Evolutionary conservation across 148 eudicot species (phyloP).

Genomic region (Vaccinium darrowii): DNA sequence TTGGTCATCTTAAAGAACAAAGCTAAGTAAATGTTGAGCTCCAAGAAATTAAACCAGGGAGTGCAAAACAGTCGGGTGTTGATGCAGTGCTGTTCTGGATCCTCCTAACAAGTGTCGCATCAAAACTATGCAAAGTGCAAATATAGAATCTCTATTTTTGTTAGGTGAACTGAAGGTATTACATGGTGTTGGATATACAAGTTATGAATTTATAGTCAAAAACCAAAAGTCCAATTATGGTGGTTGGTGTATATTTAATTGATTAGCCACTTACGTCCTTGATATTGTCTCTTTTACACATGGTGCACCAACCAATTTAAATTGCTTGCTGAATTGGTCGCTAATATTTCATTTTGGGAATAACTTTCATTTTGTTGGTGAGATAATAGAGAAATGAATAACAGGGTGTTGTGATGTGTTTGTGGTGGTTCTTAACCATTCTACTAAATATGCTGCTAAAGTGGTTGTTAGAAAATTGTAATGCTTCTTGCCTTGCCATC

Average conservation of each 20-base stretch:
- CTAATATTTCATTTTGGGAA: background rate
- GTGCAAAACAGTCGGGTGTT: background rate
- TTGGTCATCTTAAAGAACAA: background rate
- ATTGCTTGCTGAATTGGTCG: background rate
- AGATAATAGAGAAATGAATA: background rate
- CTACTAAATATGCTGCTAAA: background rate
- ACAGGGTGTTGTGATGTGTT: background rate
- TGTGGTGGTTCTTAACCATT: background rate
- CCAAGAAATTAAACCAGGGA: background rate
- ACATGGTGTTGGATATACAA: background rate
- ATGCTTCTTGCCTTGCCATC: background rate
- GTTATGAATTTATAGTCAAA: background rate
- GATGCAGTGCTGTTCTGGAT: background rate
- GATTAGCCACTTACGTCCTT: background rate
- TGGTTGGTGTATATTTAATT: background rate
- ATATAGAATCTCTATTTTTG: background rate
- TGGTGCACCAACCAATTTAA: background rate
- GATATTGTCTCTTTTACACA: background rate
- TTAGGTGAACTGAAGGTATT: background rate
- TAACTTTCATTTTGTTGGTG: background rate
- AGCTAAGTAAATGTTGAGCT: background rate
- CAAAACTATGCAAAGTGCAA: background rate
- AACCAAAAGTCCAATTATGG: background rate
- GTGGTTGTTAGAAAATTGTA: background rate
- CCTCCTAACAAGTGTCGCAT: background rate